Evolutionary conservation across 1,139 yeast species (phyloP).

Genomic region (Pichia sp.): DNA sequence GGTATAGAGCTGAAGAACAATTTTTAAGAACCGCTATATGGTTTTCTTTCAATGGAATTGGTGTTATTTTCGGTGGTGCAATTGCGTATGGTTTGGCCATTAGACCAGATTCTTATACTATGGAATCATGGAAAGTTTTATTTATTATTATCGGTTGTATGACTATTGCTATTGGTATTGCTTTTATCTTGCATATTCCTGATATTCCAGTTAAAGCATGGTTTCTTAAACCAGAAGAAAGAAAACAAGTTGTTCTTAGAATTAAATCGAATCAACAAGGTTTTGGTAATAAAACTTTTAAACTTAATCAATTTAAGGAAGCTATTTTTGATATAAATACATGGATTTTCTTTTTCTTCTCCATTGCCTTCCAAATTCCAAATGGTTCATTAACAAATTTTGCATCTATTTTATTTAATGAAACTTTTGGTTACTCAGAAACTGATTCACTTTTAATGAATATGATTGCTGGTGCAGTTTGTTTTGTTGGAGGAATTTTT

Average conservation of each 20-base stretch:
- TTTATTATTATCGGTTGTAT: neutral
- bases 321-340: neutral
- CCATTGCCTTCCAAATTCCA: neutral
- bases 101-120: neutral
- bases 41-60: neutral
- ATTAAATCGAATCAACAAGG: neutral
- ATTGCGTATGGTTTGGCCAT: neutral
- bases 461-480: neutral
- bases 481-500: neutral
- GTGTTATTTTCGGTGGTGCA: neutral
- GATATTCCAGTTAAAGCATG: neutral
- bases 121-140: neutral
- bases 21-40: neutral
- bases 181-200: neutral
- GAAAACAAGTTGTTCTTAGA: neutral
- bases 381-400: neutral
- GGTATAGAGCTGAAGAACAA: neutral
- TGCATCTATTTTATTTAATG: neutral
- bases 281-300: neutral
- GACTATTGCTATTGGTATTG: neutral
- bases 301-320: neutral
- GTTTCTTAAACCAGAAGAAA: neutral
- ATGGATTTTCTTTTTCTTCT: neutral
- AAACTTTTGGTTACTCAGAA: neutral
- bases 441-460: neutral